These are phyloP conservation scores for Colletotrichum liaoningense DNA, from an alignment of 2,329 filamentous ascomycete species.

Conservation along the genomic window DNA sequence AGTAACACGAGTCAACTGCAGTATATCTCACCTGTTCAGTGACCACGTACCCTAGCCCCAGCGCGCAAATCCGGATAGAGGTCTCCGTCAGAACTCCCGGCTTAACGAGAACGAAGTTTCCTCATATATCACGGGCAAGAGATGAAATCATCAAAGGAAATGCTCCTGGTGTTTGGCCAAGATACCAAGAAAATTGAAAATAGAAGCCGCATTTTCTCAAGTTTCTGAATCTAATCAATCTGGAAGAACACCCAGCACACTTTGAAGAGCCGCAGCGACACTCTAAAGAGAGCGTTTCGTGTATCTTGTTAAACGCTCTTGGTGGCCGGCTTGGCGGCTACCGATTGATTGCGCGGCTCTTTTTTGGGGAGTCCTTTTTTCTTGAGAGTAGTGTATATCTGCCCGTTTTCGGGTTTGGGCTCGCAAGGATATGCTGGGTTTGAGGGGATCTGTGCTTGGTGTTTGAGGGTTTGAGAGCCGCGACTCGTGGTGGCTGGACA, in stretches of 20 bases:
- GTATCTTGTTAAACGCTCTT: neutral
- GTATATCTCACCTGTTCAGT: neutral
- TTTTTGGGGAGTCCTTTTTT: neutral
- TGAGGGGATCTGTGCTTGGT: too few species aligned
- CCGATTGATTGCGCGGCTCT: slow-evolving; percentile 1
- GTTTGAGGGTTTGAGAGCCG: neutral
- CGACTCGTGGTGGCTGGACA: slow-evolving; percentile 10
- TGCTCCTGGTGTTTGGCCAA: slow-evolving; percentile 9
- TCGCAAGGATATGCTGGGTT: neutral
- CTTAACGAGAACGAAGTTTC: neutral
- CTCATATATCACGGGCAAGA: neutral
- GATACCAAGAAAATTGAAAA: slow-evolving; percentile 6
- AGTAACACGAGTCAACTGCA: neutral
- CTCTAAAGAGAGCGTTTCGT: neutral
- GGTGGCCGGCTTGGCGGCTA: slow-evolving; percentile 2
- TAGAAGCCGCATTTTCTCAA: slow-evolving; percentile 9
- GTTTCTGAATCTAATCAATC: neutral
- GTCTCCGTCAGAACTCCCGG: neutral
- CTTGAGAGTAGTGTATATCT: neutral
- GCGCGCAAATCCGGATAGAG: neutral
- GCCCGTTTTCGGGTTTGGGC: neutral
- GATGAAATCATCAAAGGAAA: neutral
- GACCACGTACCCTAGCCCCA: neutral
- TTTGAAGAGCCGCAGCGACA: too few species aligned
- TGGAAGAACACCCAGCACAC: neutral